A percentile compares a stretch with the other conserved stretches of the same genome.
Evolutionary conservation across 345 rosid genomes (phyloP).

Genomic region (Anacardium occidentale): DNA sequence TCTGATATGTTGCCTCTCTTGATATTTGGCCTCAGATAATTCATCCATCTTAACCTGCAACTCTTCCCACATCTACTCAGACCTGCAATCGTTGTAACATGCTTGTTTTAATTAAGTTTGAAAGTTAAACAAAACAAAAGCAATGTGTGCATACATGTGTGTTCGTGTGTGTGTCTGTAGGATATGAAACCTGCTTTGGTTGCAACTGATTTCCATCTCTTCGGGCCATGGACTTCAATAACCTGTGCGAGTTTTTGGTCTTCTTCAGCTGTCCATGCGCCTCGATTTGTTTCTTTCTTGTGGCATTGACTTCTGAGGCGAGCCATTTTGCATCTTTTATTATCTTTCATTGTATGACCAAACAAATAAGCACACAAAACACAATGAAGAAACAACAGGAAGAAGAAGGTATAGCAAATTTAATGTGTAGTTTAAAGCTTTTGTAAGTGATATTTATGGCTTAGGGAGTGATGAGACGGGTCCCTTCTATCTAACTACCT

Average conservation of each 20-base stretch:
- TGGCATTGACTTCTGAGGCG: slow-evolving; percentile 16
- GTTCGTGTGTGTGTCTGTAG: too few relatives aligned
- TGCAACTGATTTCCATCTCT: slow-evolving; percentile 47
- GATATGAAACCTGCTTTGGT: slow-evolving; percentile 46
- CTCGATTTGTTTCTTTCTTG: slow-evolving; percentile 42
- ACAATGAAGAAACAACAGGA: not conserved
- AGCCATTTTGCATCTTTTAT: slow-evolving; percentile 30
- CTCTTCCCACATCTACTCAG: slow-evolving; percentile 54
- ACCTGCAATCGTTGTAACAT: slow-evolving; percentile 23
- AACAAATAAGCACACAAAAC: not conserved
- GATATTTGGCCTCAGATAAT: slow-evolving; percentile 58
- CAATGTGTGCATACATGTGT: too few relatives aligned
- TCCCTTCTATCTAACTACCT: slow-evolving; percentile 32
- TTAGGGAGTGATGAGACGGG: slow-evolving; percentile 7
- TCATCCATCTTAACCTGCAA: slow-evolving; percentile 61
- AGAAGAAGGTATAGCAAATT: not conserved
- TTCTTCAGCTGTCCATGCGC: slow-evolving; percentile 54
- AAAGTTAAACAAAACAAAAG: too few relatives aligned
- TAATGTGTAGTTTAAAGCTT: not conserved
- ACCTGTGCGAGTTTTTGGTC: slow-evolving; percentile 41
- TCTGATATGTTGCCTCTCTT: slow-evolving; percentile 58
- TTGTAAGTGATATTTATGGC: slow-evolving; percentile 4
- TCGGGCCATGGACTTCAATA: slow-evolving; percentile 48
- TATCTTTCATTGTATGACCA: not conserved
- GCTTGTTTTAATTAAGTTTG: not conserved